Base-by-base conservation (phyloP, 2,329 filamentous ascomycete species). In the Nigrospora oryzae region DNA sequence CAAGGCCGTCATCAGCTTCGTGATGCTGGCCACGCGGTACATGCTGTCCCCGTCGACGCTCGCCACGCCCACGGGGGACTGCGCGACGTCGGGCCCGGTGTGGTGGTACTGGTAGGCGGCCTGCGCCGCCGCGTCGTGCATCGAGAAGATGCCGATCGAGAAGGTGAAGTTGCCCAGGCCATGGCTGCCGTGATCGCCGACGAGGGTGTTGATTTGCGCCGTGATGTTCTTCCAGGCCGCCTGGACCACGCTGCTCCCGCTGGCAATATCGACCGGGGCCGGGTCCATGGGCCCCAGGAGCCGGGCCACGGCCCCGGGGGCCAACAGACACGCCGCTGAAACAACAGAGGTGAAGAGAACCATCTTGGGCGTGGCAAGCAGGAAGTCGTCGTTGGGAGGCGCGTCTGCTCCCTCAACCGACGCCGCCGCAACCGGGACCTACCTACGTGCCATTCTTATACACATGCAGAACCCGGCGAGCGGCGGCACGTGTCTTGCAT, bases 21-120 rank as follows among this genome's bases (percentile, higher is more conserved):
- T 59, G 32, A 64, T 52, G 48, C 65, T 70, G 1, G 66, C 68
- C 14, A 70, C 52, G 13, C 65, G 62, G 49, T 68, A 70, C 15
- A 71, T 66, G 34, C 61, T 65, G 45, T 70, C 53, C n/a, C 57
- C 63, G 47, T 69, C 61, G 4, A 69, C 60, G 19, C 57, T 60
- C 5, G 59, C 56, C 2, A 60, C 60, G 8, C 66, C 66, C 2
- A 52, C 43, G 1, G 54, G 48, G 3, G 53, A 51, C 32, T 58
- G 57, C 3, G 49, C 52, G n/a, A 64, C 53, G 38, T 64, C 58
- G 8, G 59, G 53, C 1, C 58, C 56, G 1, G 59, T 61, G 45
- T 66, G 52, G 45, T 68, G 60, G 49, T 62, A 63, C 49, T 66
- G 64, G 15, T 66, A 46, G 6, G 46, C 46, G 3, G 37, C 45